Evolutionary conservation across 306 rosid species (phyloP).

Genomic region (Prunus davidiana): DNA sequence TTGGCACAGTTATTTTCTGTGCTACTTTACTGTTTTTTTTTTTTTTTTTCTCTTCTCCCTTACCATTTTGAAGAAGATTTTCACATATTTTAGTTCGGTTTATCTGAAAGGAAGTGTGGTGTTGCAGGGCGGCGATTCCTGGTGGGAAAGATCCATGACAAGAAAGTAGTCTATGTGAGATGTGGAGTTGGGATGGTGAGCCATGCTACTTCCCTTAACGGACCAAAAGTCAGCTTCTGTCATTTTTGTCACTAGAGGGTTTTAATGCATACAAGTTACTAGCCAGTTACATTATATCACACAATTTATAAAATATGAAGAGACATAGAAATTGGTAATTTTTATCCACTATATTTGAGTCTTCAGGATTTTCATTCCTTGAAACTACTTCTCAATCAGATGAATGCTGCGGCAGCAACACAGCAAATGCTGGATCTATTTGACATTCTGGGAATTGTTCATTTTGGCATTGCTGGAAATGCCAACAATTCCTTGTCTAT

Average conservation of each 20-base stretch:
- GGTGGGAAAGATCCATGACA: constrained; percentile 34
- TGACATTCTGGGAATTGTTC: constrained; percentile 41
- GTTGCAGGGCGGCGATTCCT: constrained; percentile 42
- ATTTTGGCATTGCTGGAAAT: constrained; percentile 52
- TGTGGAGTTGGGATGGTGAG: constrained; percentile 45
- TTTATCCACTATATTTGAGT: neutral
- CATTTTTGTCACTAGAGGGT: neutral
- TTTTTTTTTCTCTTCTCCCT: too few species aligned
- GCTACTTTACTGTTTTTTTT: neutral
- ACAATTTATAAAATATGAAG: neutral
- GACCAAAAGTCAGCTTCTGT: neutral
- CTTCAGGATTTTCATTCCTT: neutral
- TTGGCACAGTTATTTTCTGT: neutral
- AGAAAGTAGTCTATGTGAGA: constrained; percentile 42
- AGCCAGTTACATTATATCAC: neutral
- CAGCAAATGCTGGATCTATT: constrained; percentile 52
- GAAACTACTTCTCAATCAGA: constrained; percentile 11
- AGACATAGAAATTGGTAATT: neutral
- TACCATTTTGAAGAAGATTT: neutral
- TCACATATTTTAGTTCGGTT: neutral
- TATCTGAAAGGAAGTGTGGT: neutral
- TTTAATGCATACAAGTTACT: neutral
- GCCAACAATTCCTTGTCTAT: constrained; percentile 46
- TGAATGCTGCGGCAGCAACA: constrained; percentile 46
- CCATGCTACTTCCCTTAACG: neutral